Conservation (phyloP, 2,329 filamentous ascomycete species). For the Aspergillus sp. region DNA sequence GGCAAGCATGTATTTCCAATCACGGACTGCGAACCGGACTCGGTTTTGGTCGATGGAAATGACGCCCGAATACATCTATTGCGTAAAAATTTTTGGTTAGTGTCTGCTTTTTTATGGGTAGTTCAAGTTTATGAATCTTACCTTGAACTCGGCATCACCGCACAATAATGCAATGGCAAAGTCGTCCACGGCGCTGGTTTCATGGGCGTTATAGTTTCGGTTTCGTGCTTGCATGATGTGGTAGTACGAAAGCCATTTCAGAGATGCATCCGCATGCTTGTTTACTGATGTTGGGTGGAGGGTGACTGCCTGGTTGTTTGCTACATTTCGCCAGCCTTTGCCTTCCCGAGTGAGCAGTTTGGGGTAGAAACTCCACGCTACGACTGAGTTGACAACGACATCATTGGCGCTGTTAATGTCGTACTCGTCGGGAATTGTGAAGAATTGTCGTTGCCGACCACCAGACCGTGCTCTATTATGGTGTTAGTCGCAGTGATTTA, state of each 20-base stretch:
- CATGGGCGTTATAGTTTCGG: conserved; percentile 78
- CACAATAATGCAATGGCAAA: conserved; percentile 80
- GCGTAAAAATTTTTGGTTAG: not conserved
- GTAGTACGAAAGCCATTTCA: conserved; percentile 89
- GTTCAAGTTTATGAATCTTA: conserved; percentile 33
- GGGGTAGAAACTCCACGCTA: conserved; percentile 93
- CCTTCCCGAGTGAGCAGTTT: conserved; percentile 81
- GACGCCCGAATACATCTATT: conserved; percentile 77
- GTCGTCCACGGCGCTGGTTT: conserved; percentile 75
- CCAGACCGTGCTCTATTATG: conserved; percentile 54
- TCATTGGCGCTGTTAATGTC: conserved; percentile 78
- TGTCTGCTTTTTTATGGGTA: not conserved
- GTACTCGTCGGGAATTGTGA: conserved; percentile 71
- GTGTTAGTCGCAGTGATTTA: conserved; percentile 5
- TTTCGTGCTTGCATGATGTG: conserved; percentile 92
- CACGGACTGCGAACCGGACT: conserved; percentile 72
- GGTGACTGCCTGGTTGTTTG: conserved; percentile 86
- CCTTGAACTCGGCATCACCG: conserved; percentile 82
- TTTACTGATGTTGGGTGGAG: conserved; percentile 89
- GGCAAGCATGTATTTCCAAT: conserved; percentile 90
- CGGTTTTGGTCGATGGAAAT: conserved; percentile 83
- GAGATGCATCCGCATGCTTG: conserved; percentile 50
- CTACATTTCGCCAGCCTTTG: conserved; percentile 84
- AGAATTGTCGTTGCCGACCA: conserved; percentile 68
- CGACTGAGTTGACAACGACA: conserved; percentile 69